A percentile compares a stretch with the other conserved stretches of the same genome.
phyloP scores from a whole-genome alignment of 2,329 filamentous ascomycete species.

The Exserohilum rostratum region DNA sequence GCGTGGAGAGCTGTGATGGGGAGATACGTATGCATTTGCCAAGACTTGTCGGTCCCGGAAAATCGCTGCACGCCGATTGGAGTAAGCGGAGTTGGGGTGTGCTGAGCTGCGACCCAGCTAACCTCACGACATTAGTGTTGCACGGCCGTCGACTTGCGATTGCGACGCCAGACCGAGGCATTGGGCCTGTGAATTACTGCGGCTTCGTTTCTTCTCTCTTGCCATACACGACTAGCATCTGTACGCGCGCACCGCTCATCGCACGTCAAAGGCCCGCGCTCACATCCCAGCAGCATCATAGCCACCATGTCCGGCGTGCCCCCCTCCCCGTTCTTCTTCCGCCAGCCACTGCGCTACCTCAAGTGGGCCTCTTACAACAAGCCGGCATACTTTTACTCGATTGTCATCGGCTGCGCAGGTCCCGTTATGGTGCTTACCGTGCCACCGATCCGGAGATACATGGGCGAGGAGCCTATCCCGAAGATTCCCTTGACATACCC shows the following conservation, averaged over 20 bases:
- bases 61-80: conserved; percentile 31
- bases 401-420: conserved; percentile 73
- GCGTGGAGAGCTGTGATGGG: conserved; percentile 27
- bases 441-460: conserved; percentile 71
- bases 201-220: not conserved
- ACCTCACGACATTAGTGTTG: conserved; percentile 10
- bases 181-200: conserved; percentile 22
- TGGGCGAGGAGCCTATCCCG: conserved; percentile 75
- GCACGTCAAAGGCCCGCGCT: not conserved
- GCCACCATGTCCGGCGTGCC: conserved; percentile 63
- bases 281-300: conserved; percentile 5
- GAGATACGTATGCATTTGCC: conserved; percentile 48
- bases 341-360: conserved; percentile 79
- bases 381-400: conserved; percentile 89
- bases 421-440: conserved; percentile 73
- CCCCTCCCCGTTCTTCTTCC: conserved; percentile 72
- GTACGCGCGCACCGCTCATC: conserved; percentile 6
- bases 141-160: conserved; percentile 8
- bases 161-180: conserved; percentile 22
- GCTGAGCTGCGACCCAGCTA: conserved; percentile 12
- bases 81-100: conserved; percentile 1
- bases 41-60: conserved; percentile 37
- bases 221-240: not conserved
- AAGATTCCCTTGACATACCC: conserved; percentile 88
- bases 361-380: conserved; percentile 87